Base-by-base conservation (phyloP, 1,139 yeast species). In the Suhomyces terraborum region DNA sequence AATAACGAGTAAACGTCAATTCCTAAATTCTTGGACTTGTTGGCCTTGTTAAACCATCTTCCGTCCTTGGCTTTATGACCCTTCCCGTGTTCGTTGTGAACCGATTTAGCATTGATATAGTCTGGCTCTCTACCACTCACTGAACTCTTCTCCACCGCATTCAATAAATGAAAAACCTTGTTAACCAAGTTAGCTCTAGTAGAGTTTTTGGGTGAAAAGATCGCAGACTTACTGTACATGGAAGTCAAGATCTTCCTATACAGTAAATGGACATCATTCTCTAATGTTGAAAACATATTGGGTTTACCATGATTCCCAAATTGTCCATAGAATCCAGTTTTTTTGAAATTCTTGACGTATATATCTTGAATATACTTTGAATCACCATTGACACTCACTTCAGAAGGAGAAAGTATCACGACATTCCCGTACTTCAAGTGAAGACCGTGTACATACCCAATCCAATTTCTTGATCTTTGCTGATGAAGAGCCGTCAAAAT, bases 1-100 rank as follows among this genome's bases (percentile, higher is more conserved):
- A 82, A 84, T 14, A 84, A 57, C 10, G 79, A 70, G 52, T 79
- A 81, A 1, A 80, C 82, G 38, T 84, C 86, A 22, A 82, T 64
- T 2, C 73, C 73, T 36, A 67, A 49, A 39, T 62, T 65, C 13
- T 43, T 46, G 6, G 41, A 21, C 24, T 55, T 56, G 5, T 47
- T 45, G 12, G 52, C 40, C 12, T 53, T 45, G 42, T 59, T 53
- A 38, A 67, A 61, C 76, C 75, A 70, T n/a, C 44, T 37, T 9
- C 50, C 45, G 21, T 55, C 58, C 8, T 36, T 33, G 6, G 32
- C 20, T 3, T 35, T 35, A 32, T 45, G 43, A 4, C 75, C 75
- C 44, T 64, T 65, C 0, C 75, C 75, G 45, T 59, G 69, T 29
- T 60, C 58, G 40, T 70, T 70, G 22, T 52, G 49, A 25, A 52